These are phyloP conservation scores for Populus hybrid DNA, from an alignment of 441 rosid genomes.

Conservation along the genomic window DNA sequence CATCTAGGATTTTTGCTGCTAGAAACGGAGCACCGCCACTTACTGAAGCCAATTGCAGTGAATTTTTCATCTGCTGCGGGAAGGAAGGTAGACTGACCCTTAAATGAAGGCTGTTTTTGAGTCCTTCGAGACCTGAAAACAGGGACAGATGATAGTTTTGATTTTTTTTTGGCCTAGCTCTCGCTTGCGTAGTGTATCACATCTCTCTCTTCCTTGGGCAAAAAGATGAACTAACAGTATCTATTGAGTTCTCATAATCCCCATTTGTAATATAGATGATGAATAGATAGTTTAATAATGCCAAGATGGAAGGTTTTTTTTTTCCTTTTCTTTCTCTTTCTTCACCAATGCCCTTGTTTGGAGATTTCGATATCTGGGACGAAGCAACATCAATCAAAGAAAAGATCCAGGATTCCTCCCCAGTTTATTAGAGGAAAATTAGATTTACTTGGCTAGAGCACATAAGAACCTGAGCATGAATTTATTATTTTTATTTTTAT, in stretches of 20 bases:
- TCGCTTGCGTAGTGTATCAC: conserved; percentile 20
- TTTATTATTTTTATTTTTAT: no score
- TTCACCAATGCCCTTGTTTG: not conserved
- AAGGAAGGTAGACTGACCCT: conserved; percentile 15
- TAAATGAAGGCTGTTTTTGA: conserved; percentile 38
- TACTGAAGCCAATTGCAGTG: conserved; percentile 12
- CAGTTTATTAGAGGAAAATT: not conserved
- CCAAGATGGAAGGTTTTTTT: not conserved
- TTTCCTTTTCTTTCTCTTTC: no score
- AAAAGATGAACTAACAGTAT: conserved; percentile 19
- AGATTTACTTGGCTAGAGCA: not conserved
- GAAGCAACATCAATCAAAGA: not conserved
- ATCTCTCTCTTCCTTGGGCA: conserved; percentile 16
- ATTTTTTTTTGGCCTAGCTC: not conserved
- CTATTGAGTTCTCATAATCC: conserved; percentile 10
- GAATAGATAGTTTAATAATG: conserved; percentile 4
- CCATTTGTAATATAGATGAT: conserved; percentile 25
- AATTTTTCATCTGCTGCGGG: conserved; percentile 8
- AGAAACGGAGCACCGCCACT: conserved; percentile 13
- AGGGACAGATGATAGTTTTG: conserved; percentile 16
- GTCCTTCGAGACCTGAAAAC: conserved; percentile 38
- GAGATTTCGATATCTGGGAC: not conserved
- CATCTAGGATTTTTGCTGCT: conserved; percentile 17
- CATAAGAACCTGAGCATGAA: no score
- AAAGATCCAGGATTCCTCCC: not conserved